A percentile compares a stretch with the other conserved stretches of the same genome.
Evolutionary conservation across 2,329 filamentous ascomycete species (phyloP).

Genomic region (Ophiosphaerella herpotricha): DNA sequence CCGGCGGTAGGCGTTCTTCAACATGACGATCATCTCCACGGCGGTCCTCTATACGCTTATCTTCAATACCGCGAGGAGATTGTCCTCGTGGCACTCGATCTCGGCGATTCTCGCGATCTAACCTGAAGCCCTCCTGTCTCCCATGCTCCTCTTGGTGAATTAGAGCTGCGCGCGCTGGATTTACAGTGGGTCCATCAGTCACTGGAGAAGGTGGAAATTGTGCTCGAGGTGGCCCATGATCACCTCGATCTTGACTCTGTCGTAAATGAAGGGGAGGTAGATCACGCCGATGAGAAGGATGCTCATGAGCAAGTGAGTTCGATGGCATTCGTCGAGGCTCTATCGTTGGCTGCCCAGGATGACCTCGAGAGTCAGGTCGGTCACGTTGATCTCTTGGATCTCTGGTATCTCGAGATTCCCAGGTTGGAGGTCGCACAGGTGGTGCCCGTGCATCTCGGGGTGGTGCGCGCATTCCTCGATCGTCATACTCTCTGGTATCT

Average conservation of each 20-base stretch:
- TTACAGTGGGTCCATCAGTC: slow-evolving; percentile 38
- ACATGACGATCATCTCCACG: slow-evolving; percentile 28
- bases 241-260: slow-evolving; percentile 28
- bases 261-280: slow-evolving; percentile 19
- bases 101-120: slow-evolving; percentile 36
- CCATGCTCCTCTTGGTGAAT: slow-evolving; percentile 42
- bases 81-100: slow-evolving; percentile 37
- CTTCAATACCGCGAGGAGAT: slow-evolving; percentile 33
- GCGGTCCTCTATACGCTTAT: slow-evolving; percentile 30
- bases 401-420: slow-evolving; percentile 34
- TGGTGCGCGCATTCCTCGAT: slow-evolving; percentile 40
- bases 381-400: slow-evolving; percentile 36
- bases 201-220: slow-evolving; percentile 13
- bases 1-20: slow-evolving; percentile 27
- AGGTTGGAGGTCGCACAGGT: slow-evolving; percentile 26
- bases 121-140: slow-evolving; percentile 30
- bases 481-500: slow-evolving; percentile 43
- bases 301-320: slow-evolving; percentile 27
- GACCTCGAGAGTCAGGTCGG: slow-evolving; percentile 37
- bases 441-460: slow-evolving; percentile 37
- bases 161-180: slow-evolving; percentile 51
- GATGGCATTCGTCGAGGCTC: slow-evolving; percentile 30
- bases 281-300: slow-evolving; percentile 34
- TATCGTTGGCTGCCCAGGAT: slow-evolving; percentile 19
- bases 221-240: slow-evolving; percentile 23